Evolutionary conservation across 768 basidiomycete genomes (phyloP), one percentile per base, ranked within the genome.

Genomic region (Rickenella mellea): DNA sequence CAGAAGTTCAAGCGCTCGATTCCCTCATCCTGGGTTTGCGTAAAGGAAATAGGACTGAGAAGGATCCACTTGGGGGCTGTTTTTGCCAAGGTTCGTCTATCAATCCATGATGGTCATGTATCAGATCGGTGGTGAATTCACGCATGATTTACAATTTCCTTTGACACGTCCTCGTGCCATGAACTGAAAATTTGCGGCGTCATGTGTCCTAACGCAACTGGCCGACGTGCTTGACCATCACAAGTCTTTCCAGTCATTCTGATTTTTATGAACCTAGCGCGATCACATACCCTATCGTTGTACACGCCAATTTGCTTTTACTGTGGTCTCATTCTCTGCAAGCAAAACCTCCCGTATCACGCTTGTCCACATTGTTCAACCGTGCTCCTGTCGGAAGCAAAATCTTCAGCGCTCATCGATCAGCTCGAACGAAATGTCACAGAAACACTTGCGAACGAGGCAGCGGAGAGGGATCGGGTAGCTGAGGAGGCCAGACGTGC

Each of bases 301-400:
- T 72, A 80, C 53, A 68, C 65, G 1, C 64, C 74, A 2, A 63
- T 80, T 25, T 85, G 82, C 48, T 62, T 50, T 3, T 48, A 55
- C 0, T 85, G 82, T 47, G 82, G 78, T 14, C 62, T 85, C 17
- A 66, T 81, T n/a, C 58, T 83, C 3, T 85, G 82, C 52, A 51
- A 55, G 1, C 45, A 80, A 41, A 80, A 83, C 46, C 63, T 58
- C 1, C 79, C 81, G 2, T 52, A 73, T 41, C 61, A 66, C 39
- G 61, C 66, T 2, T 83, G 80, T 50, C 76, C 81, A 0, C 67
- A 68, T 43, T 83, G 82, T 49, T 39, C 55, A 3, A 49, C 59
- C 0, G 43, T 58, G 0, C 54, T 83, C 7, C 52, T 76, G 27
- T 54, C 65, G 2, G 38, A 45, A 4, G 36, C 54, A 1, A 61